Percentiles rank a stretch among this genome's conserved stretches.
Conservation (phyloP, 2,329 filamentous ascomycete genomes). For the Torrubiellomyces zombiae region DNA sequence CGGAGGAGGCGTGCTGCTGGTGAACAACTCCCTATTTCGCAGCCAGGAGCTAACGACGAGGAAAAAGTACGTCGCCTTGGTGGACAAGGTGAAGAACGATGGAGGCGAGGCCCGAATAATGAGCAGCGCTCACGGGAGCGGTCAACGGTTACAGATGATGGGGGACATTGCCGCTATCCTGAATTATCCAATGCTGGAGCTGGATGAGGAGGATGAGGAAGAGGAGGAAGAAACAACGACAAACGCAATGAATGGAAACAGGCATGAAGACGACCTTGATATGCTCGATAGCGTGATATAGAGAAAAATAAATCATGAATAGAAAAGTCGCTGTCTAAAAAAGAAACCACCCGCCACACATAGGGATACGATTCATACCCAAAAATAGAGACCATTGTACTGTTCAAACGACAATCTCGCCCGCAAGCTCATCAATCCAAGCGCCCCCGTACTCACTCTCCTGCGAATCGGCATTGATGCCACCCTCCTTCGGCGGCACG, state of each 20-base stretch:
- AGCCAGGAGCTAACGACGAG: conserved; percentile 62
- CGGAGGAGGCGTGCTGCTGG: conserved; percentile 68
- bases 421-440: conserved; percentile 20
- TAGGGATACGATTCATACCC: too few species aligned
- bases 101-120: conserved; percentile 81
- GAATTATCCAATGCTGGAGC: conserved; percentile 71
- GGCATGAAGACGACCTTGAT: conserved; percentile 13
- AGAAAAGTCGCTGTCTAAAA: too few species aligned
- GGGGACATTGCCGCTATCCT: conserved; percentile 81
- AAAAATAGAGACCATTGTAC: too few species aligned
- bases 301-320: conserved; percentile 2
- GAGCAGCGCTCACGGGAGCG: conserved; percentile 89
- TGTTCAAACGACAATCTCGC: conserved; percentile 12
- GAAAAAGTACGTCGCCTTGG: conserved; percentile 66
- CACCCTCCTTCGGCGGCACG: conserved; percentile 2
- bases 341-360: too few species aligned
- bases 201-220: conserved; percentile 52
- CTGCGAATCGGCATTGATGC: conserved; percentile 12
- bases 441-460: conserved; percentile 22
- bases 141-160: conserved; percentile 63
- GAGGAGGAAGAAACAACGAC: conserved; percentile 12
- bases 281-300: conserved; percentile 19
- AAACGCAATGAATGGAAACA: conserved; percentile 3
- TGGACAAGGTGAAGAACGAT: conserved; percentile 73
- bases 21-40: conserved; percentile 78